Evolutionary conservation across 106 monocot species (phyloP).

Genomic region (Vanilla planifolia): DNA sequence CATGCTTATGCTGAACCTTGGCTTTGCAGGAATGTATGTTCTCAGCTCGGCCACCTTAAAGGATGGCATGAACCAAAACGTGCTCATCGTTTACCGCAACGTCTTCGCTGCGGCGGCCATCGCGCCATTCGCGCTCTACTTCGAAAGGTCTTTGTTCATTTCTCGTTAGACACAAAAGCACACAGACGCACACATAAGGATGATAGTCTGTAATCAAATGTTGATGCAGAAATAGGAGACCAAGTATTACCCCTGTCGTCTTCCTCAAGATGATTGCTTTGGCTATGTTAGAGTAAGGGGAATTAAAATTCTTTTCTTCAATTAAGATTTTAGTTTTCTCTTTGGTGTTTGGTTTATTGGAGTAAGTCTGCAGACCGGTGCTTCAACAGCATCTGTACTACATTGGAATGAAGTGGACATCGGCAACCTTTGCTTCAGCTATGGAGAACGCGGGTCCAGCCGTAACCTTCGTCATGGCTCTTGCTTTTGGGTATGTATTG

Average conservation of each 20-base stretch:
- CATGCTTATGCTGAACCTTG: slow-evolving; percentile 50
- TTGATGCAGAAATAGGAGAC: slow-evolving; percentile 62
- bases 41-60: slow-evolving; percentile 34
- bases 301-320: background rate
- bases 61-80: slow-evolving; percentile 56
- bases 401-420: slow-evolving; percentile 59
- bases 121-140: slow-evolving; percentile 47
- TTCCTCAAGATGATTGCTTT: slow-evolving; percentile 66
- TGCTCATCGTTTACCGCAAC: slow-evolving; percentile 56
- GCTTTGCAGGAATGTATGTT: slow-evolving; percentile 49
- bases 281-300: slow-evolving; percentile 54
- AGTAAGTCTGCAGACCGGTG: slow-evolving; percentile 57
- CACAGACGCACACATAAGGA: background rate
- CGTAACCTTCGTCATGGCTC: slow-evolving; percentile 47
- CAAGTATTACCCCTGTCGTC: slow-evolving; percentile 55
- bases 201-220: no score
- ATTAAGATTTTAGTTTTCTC: background rate
- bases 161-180: background rate
- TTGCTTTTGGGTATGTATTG: slow-evolving; percentile 31
- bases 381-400: slow-evolving; percentile 85
- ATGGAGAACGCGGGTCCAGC: slow-evolving; percentile 76
- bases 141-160: slow-evolving; percentile 32
- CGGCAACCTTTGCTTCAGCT: slow-evolving; percentile 66
- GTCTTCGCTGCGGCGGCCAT: slow-evolving; percentile 29
- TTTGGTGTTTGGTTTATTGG: no score